phyloP scores from a whole-genome alignment of 129 eudicot species.

The Erigeron canadensis region DNA sequence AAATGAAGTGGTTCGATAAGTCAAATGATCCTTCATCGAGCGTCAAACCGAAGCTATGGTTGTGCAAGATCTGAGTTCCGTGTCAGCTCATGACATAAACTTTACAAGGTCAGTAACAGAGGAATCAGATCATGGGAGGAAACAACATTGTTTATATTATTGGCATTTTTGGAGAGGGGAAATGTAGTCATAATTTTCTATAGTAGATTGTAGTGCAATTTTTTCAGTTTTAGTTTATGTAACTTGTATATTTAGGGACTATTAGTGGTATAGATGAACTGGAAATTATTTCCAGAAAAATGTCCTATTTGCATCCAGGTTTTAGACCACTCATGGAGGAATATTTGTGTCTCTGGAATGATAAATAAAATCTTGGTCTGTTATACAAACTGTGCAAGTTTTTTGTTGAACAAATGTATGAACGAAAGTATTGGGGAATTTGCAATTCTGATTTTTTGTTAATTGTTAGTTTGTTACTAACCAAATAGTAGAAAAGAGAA shows the following conservation, averaged over 20 bases:
- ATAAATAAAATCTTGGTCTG: slow-evolving; percentile 6
- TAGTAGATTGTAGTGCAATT: slow-evolving; percentile 15
- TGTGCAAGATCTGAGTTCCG: background rate
- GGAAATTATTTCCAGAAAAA: slow-evolving; percentile 9
- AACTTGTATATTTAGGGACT: slow-evolving; percentile 22
- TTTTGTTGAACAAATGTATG: background rate
- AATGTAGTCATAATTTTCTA: slow-evolving; percentile 11
- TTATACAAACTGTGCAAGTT: slow-evolving; percentile 1
- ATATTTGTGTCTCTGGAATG: slow-evolving; percentile 24
- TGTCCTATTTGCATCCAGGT: slow-evolving; percentile 16
- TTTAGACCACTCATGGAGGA: slow-evolving; percentile 17
- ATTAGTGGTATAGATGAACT: slow-evolving; percentile 28
- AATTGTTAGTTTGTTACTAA: too few species aligned
- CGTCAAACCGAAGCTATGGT: background rate
- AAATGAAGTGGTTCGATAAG: slow-evolving; percentile 16
- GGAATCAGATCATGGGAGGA: slow-evolving; percentile 7
- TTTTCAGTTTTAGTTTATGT: background rate
- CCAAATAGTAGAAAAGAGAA: too few species aligned
- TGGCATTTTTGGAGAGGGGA: slow-evolving; percentile 36
- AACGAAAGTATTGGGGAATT: background rate
- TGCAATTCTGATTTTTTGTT: background rate
- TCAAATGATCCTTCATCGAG: slow-evolving; percentile 7
- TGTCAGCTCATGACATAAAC: slow-evolving; percentile 12
- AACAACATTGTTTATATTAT: slow-evolving; percentile 42
- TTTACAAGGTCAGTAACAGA: background rate